Evolutionary conservation across 148 eudicot genomes (phyloP), one percentile per base, ranked within the genome.

Genomic region (Gaultheria prostrata): DNA sequence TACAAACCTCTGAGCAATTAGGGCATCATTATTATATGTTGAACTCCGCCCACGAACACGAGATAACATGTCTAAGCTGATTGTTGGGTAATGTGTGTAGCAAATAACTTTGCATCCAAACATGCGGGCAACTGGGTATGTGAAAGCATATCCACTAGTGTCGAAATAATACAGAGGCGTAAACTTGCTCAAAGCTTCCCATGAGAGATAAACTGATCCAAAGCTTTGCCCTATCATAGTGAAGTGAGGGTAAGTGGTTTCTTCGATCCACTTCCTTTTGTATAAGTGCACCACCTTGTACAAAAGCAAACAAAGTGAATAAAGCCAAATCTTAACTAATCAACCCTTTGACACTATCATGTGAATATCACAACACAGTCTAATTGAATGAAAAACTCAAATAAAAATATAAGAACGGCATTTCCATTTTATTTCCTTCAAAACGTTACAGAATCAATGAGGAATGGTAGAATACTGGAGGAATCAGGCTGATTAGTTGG

Each of bases 61-160:
- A 59, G 99, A 93, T 83, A 94, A 89, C 99, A 94, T 97, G 86
- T 97, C 99, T 79, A 94, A 90, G 84, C 98, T 97, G 88, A 97
- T 97, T 53, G 99, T 97, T 51, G 99, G 99, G 85, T 97, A 97
- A 90, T 97, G 99, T 59, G 98, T 97, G 84, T 97, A 94, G 88
- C 95, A 92, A 80, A 97, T 86, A 82, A 97, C 97, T 87, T 91
- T 93, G 90, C 99, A 97, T 76, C 98, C 98, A 82, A 97, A 97
- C 56, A 92, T 54, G 65, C 96, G 92, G 14, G 99, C 99, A 80
- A 97, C 88, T 39, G 99, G 99, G 76, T 95, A 93, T 8, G 97
- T 91, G 84, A 97, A 97, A 73, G 99, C 99, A 93, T 97, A 90
- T 79, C 99, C 99, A 88, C 99, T 97, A n/a, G 98, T 95, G 87